A percentile compares a stretch with the other conserved stretches of the same genome.
Evolutionary conservation across 2,329 filamentous ascomycete genomes (phyloP).

Genomic region (Fusarium decemcellulare): DNA sequence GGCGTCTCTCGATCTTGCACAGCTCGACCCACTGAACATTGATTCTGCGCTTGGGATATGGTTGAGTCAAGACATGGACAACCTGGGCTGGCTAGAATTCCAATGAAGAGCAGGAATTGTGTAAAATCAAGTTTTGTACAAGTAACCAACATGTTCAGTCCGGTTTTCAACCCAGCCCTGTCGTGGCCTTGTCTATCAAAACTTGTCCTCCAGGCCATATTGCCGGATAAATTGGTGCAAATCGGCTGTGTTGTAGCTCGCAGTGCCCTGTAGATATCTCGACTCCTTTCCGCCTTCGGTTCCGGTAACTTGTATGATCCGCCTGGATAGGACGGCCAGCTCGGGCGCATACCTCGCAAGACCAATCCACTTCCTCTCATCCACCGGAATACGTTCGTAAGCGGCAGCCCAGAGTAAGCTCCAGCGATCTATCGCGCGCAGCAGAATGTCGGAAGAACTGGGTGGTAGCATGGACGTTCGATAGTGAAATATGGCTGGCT

Average conservation of each 20-base stretch:
- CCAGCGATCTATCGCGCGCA: constrained; percentile 32
- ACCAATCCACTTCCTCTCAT: constrained; percentile 25
- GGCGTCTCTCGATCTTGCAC: neutral
- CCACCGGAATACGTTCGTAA: neutral
- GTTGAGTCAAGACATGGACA: neutral
- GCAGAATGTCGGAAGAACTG: neutral
- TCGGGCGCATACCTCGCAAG: constrained; percentile 24
- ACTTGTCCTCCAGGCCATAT: neutral
- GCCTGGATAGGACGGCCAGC: constrained; percentile 8
- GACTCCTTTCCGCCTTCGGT: constrained; percentile 2
- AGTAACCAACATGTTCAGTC: neutral
- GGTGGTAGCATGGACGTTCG: constrained; percentile 11
- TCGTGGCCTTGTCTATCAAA: too few species aligned
- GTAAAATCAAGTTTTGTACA: neutral
- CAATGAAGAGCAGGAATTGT: neutral
- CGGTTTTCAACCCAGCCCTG: too few species aligned
- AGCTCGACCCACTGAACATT: neutral
- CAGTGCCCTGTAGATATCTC: constrained; percentile 12
- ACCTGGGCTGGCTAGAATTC: constrained; percentile 1
- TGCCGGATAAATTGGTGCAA: constrained; percentile 25
- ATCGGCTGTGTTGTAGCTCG: constrained; percentile 13
- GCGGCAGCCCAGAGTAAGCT: constrained; percentile 16
- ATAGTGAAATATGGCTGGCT: constrained; percentile 18
- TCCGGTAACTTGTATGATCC: constrained; percentile 7
- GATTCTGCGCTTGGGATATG: neutral